These are phyloP conservation scores for Nectriaceae sp. DNA, from an alignment of 2,329 filamentous ascomycete species.

Conservation along the genomic window DNA sequence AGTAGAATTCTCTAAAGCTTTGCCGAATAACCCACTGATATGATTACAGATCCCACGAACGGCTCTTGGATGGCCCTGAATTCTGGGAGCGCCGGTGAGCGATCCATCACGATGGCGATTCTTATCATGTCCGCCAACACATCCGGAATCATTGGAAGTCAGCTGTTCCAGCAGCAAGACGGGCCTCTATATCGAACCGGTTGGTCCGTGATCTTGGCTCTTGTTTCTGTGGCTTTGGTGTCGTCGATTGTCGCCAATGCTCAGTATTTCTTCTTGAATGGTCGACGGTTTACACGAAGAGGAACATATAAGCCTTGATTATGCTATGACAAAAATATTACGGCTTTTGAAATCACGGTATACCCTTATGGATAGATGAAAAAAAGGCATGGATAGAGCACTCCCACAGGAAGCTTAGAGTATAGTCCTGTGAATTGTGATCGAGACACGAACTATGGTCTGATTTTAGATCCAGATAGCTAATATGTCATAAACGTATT, in stretches of 20 bases:
- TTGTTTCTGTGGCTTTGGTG: conserved; percentile 25
- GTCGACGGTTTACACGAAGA: conserved; percentile 11
- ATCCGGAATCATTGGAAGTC: conserved; percentile 32
- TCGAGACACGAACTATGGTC: too few relatives aligned
- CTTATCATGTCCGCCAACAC: conserved; percentile 36
- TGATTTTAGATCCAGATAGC: too few relatives aligned
- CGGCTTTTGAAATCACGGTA: not conserved
- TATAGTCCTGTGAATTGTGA: too few relatives aligned
- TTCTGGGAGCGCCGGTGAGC: conserved; percentile 28
- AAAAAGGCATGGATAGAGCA: not conserved
- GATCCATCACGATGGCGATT: conserved; percentile 35
- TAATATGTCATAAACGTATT: too few relatives aligned
- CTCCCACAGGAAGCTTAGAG: too few relatives aligned
- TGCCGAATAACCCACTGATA: not conserved
- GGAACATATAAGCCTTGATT: conserved; percentile 10
- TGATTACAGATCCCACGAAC: conserved; percentile 23
- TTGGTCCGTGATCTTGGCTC: conserved; percentile 27
- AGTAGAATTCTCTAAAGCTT: not conserved
- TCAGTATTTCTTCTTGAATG: conserved; percentile 44
- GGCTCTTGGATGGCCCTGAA: conserved; percentile 35
- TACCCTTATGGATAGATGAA: not conserved
- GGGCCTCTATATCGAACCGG: conserved; percentile 30
- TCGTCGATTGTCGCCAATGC: conserved; percentile 21
- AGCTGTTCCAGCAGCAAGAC: conserved; percentile 33
- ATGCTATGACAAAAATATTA: not conserved